These are phyloP conservation scores for Cadophora sp. DNA, from an alignment of 2,329 filamentous ascomycete species.

Conservation along the genomic window DNA sequence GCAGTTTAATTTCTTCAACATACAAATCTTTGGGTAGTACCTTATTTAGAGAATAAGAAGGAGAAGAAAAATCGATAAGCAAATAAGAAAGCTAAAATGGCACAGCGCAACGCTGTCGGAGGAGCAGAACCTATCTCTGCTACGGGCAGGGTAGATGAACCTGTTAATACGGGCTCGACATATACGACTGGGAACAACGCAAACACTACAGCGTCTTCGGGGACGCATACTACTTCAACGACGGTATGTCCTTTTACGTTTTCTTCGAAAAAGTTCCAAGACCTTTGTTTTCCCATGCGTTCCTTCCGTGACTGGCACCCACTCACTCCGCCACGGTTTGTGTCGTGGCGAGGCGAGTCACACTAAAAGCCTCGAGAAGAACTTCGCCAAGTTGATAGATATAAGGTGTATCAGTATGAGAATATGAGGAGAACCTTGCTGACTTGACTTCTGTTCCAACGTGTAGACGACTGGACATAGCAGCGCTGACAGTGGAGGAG, in stretches of 20 bases:
- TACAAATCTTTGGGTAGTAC: no score
- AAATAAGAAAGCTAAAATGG: background rate
- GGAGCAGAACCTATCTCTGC: background rate
- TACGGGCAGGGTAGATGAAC: background rate
- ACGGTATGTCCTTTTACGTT: background rate
- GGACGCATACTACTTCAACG: background rate
- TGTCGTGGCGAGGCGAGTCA: no score
- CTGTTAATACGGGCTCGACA: background rate
- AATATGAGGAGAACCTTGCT: background rate
- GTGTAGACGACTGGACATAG: background rate
- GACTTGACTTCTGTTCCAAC: background rate
- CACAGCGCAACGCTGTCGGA: background rate
- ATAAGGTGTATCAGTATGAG: no score
- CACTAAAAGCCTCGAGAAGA: no score
- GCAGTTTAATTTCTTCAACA: no score
- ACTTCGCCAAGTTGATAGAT: no score
- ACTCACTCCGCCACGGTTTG: no score
- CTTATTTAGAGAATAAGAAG: no score
- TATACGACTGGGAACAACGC: background rate
- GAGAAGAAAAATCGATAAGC: no score
- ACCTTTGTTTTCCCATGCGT: no score
- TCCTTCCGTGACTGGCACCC: no score
- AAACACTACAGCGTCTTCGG: background rate
- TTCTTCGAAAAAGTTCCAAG: no score
- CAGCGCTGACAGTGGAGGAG: slow-evolving; percentile 9